Evolutionary conservation across 371 early-diverging fungal species (phyloP).

Genomic region (Synchytrium microbalum): DNA sequence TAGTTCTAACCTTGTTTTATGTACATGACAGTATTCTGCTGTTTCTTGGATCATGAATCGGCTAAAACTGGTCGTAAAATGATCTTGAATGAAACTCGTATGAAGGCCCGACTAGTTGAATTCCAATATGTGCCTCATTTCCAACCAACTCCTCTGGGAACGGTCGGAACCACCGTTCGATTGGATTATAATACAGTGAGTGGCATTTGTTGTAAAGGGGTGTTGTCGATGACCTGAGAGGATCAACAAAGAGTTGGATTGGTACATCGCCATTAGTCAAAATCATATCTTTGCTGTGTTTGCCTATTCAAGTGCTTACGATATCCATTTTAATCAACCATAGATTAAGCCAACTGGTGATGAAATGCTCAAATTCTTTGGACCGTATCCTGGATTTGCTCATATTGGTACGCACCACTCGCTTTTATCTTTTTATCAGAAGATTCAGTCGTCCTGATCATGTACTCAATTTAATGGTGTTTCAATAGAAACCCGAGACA

Average conservation of each 20-base stretch:
- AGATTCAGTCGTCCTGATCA: neutral
- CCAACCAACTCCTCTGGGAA: conserved; percentile 14
- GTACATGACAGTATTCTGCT: conserved; percentile 14
- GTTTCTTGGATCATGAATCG: conserved; percentile 4
- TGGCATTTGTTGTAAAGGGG: conserved; percentile 1
- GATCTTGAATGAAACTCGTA: conserved; percentile 9
- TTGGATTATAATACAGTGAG: conserved; percentile 14
- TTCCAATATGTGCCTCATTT: conserved; percentile 20
- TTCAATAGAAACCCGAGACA: conserved; percentile 1
- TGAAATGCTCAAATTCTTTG: conserved; percentile 12
- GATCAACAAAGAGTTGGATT: too few relatives aligned
- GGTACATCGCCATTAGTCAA: too few relatives aligned
- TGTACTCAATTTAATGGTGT: too few relatives aligned
- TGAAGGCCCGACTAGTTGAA: conserved; percentile 19
- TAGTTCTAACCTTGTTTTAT: neutral
- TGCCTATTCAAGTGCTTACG: too few relatives aligned
- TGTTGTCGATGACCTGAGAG: too few relatives aligned
- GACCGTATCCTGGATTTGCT: conserved; percentile 9
- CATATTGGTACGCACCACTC: conserved; percentile 7
- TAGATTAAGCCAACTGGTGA: conserved; percentile 7
- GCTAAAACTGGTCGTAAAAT: conserved; percentile 4
- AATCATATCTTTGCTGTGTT: too few relatives aligned
- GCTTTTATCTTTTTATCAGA: neutral
- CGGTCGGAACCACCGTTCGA: conserved; percentile 9
- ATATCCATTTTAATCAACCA: too few relatives aligned